Evolutionary conservation across 148 eudicot genomes (phyloP).

Genomic region (Nepenthes mirabilis): DNA sequence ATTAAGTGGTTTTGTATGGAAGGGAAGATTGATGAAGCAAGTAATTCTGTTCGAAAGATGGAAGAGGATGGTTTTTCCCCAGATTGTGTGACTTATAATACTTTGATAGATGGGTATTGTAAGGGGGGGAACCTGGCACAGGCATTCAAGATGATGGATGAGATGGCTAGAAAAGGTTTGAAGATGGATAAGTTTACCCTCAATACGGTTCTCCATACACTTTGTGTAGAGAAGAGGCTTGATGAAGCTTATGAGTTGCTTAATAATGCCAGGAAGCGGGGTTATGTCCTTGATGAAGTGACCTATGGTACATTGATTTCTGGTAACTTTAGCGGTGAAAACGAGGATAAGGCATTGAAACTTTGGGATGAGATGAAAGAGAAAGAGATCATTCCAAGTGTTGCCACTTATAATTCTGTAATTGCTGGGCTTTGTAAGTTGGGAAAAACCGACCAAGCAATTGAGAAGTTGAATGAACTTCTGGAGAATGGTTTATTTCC

Average conservation of each 20-base stretch:
- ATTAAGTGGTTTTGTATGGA: constrained; percentile 61
- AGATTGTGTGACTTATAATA: constrained; percentile 56
- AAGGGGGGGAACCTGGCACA: constrained; percentile 48
- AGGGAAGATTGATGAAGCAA: constrained; percentile 53
- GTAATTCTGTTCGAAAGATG: constrained; percentile 32
- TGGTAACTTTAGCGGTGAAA: constrained; percentile 47
- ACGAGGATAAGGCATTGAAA: constrained; percentile 41
- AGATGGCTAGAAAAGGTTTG: constrained; percentile 49
- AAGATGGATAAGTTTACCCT: constrained; percentile 59
- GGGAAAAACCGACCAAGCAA: constrained; percentile 55
- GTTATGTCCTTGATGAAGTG: constrained; percentile 66
- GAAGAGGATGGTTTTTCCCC: constrained; percentile 47
- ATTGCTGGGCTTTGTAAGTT: constrained; percentile 71
- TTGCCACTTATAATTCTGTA: constrained; percentile 59
- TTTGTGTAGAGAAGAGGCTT: constrained; percentile 50
- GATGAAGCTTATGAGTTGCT: constrained; percentile 52
- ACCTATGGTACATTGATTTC: constrained; percentile 69
- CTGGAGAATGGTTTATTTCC: constrained; percentile 63
- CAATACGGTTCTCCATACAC: constrained; percentile 52
- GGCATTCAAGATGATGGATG: constrained; percentile 50
- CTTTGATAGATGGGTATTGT: constrained; percentile 58
- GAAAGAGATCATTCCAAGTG: constrained; percentile 42
- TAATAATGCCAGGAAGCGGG: constrained; percentile 25
- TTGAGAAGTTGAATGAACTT: constrained; percentile 61
- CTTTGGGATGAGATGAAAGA: constrained; percentile 83